Percentiles rank a stretch among this genome's conserved stretches.
phyloP scores from a whole-genome alignment of 441 rosid species.

The Breynia disticha region DNA sequence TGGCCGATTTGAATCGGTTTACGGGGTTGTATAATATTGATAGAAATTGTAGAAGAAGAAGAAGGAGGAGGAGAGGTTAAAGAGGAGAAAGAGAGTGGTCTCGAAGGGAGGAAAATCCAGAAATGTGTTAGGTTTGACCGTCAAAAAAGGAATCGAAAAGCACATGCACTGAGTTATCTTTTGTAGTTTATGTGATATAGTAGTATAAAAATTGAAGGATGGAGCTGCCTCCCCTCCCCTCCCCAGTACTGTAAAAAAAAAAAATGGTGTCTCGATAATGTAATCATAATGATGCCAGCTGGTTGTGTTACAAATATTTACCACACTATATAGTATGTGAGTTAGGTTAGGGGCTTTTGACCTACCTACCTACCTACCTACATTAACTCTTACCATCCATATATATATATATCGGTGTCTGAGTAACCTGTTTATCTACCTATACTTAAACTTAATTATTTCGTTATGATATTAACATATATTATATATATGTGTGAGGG shows the following conservation, averaged over 20 bases:
- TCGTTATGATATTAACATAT: no score
- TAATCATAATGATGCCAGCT: conserved; percentile 27
- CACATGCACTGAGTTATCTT: background rate
- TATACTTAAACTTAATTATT: no score
- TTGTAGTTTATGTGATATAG: conserved; percentile 4
- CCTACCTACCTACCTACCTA: no score
- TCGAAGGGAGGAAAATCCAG: conserved; percentile 27
- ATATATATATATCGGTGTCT: no score
- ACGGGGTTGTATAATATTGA: no score
- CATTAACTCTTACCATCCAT: no score
- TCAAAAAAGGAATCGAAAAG: conserved; percentile 35
- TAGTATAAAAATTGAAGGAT: background rate
- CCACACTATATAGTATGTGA: no score
- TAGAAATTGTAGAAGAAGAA: background rate
- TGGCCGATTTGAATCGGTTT: no score
- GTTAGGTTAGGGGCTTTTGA: no score
- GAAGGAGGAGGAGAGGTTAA: conserved; percentile 1
- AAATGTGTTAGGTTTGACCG: conserved; percentile 37
- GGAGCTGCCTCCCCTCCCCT: conserved; percentile 13
- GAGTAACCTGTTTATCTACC: no score
- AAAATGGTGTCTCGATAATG: conserved; percentile 34
- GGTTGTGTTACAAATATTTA: background rate
- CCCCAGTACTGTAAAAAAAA: conserved; percentile 21
- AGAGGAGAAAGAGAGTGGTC: conserved; percentile 15
- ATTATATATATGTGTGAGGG: no score